A percentile compares a stretch with the other conserved stretches of the same genome.
phyloP scores from a whole-genome alignment of 192 early-diverging fungal species.

The Coemansia aciculifera region DNA sequence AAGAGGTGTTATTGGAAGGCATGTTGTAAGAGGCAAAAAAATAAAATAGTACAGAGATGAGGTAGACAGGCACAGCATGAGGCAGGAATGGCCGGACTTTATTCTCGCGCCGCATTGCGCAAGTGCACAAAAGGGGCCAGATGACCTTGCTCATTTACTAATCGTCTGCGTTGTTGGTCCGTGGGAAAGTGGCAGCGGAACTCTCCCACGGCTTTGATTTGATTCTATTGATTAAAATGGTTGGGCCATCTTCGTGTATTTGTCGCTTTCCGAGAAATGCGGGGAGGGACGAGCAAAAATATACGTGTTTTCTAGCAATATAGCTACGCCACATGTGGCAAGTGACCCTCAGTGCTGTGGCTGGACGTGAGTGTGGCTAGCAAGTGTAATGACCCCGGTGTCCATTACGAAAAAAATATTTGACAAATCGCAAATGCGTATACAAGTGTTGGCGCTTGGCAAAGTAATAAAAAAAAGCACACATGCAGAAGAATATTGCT shows the following conservation, averaged over 20 bases:
- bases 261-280: background rate
- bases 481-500: background rate
- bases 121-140: background rate
- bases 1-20: background rate
- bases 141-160: background rate
- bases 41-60: background rate
- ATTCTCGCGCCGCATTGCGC: background rate
- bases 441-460: background rate
- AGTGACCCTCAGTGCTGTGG: background rate
- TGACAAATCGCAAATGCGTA: background rate
- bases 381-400: background rate
- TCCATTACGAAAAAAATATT: background rate
- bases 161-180: background rate
- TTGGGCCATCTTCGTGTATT: background rate
- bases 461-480: background rate
- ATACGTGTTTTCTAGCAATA: background rate
- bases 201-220: conserved; percentile 6
- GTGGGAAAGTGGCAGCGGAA: background rate
- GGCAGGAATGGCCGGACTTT: background rate
- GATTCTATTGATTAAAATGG: background rate
- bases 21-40: background rate
- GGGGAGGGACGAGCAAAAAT: background rate
- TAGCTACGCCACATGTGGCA: conserved; percentile 9
- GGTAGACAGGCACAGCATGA: background rate
- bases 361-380: background rate